Percentiles rank a stretch among this genome's conserved stretches.
Conservation (phyloP, 2,329 filamentous ascomycete species). For the Microthyrium microscopicum region DNA sequence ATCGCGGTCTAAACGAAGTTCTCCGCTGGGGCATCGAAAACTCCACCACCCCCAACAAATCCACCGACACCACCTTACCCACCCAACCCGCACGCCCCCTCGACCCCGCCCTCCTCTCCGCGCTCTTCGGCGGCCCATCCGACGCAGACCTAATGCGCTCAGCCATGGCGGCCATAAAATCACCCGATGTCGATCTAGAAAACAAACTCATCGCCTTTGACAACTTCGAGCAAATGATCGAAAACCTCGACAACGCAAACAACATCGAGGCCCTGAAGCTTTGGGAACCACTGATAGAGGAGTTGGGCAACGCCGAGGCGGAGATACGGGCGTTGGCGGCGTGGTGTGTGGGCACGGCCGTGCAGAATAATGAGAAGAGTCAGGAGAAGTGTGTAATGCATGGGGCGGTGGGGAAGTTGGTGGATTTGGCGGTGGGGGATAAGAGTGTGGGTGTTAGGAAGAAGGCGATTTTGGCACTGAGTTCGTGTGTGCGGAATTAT, state of each 20-base stretch:
- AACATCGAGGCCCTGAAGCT: slow-evolving; percentile 65
- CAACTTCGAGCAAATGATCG: slow-evolving; percentile 86
- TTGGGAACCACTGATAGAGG: slow-evolving; percentile 64
- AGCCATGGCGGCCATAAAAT: slow-evolving; percentile 60
- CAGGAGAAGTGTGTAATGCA: slow-evolving; percentile 54
- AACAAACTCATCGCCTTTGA: slow-evolving; percentile 75
- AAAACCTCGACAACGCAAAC: slow-evolving; percentile 92
- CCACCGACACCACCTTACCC: slow-evolving; percentile 16
- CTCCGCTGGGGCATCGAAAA: slow-evolving; percentile 65
- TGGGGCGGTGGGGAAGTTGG: slow-evolving; percentile 55
- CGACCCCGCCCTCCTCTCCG: slow-evolving; percentile 33
- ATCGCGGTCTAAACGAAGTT: slow-evolving; percentile 55
- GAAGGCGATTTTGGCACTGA: slow-evolving; percentile 82
- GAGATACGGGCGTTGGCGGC: slow-evolving; percentile 73
- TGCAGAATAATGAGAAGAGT: slow-evolving; percentile 81
- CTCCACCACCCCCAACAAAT: slow-evolving; percentile 28
- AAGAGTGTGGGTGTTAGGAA: slow-evolving; percentile 50
- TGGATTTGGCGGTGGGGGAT: slow-evolving; percentile 45
- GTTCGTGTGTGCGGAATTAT: slow-evolving; percentile 73
- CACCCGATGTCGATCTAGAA: slow-evolving; percentile 47
- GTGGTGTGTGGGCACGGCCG: slow-evolving; percentile 88
- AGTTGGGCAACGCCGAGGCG: slow-evolving; percentile 49
- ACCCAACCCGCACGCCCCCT: slow-evolving; percentile 12
- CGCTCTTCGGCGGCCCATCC: slow-evolving; percentile 67
- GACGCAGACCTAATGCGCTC: slow-evolving; percentile 87